Percentiles rank a stretch among this genome's conserved stretches.
Conservation (phyloP, 805 yeast species). For the Metschnikowia lochheadii region DNA sequence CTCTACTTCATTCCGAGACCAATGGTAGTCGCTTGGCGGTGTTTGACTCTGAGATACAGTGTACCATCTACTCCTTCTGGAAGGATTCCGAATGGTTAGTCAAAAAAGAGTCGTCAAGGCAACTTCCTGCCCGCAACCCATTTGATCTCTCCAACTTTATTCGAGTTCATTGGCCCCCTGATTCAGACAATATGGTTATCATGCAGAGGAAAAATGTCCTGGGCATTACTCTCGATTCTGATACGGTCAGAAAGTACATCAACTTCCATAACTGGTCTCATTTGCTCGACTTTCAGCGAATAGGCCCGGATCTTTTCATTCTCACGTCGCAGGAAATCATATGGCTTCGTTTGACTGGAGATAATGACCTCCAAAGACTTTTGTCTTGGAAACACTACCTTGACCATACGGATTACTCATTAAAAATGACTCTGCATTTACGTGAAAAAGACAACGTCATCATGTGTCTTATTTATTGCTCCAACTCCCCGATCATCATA, state of each 20-base stretch:
- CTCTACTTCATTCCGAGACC: constrained; percentile 6
- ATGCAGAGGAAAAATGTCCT: constrained; percentile 10
- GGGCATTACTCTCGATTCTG: neutral
- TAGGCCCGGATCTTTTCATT: constrained; percentile 39
- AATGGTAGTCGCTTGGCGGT: constrained; percentile 5
- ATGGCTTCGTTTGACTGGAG: constrained; percentile 38
- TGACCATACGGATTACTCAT: constrained; percentile 50
- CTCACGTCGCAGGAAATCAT: constrained; percentile 66
- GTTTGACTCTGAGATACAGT: constrained; percentile 4
- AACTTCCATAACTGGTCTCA: constrained; percentile 16
- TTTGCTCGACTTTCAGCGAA: constrained; percentile 9
- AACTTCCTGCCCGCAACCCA: constrained; percentile 7
- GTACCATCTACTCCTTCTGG: constrained; percentile 3
- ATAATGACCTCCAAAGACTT: constrained; percentile 37
- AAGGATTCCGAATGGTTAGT: constrained; percentile 6
- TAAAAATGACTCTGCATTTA: constrained; percentile 28
- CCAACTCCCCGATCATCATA: constrained; percentile 26
- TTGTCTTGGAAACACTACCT: constrained; percentile 74
- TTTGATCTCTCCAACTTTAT: constrained; percentile 11
- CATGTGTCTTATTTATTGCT: constrained; percentile 26
- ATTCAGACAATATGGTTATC: constrained; percentile 1
- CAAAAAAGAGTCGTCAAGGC: neutral
- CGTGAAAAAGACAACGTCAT: constrained; percentile 14
- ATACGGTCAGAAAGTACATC: constrained; percentile 6
- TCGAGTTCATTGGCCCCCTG: constrained; percentile 12